Evolutionary conservation across 2,329 filamentous ascomycete species (phyloP).

Genomic region (Coniochaeta sp.): DNA sequence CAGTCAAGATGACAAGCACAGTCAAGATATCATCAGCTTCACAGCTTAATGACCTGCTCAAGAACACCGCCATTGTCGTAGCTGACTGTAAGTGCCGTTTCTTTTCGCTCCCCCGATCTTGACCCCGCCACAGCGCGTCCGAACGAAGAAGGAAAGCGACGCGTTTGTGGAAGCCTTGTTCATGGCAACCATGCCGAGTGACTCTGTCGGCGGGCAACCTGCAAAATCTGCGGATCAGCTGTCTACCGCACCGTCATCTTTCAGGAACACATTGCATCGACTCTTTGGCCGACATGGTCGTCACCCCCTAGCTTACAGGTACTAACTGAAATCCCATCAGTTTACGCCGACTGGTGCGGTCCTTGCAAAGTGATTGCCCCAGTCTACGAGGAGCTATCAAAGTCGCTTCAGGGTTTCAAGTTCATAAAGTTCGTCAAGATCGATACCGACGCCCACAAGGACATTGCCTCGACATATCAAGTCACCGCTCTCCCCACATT

Average conservation of each 20-base stretch:
- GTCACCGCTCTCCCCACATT: conserved; percentile 85
- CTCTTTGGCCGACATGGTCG: background rate
- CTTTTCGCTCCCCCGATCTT: conserved; percentile 14
- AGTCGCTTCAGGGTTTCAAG: conserved; percentile 61
- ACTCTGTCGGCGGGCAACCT: background rate
- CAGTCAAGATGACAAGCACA: conserved; percentile 19
- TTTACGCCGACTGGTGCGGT: conserved; percentile 81
- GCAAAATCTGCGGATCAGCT: background rate
- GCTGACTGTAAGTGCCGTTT: conserved; percentile 67
- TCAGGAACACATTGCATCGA: background rate
- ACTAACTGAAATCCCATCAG: conserved; percentile 35
- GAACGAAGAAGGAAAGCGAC: background rate
- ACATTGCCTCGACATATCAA: conserved; percentile 65
- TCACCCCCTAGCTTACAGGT: conserved; percentile 12
- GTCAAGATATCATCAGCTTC: conserved; percentile 36
- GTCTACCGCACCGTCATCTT: background rate
- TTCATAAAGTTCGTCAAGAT: conserved; percentile 81
- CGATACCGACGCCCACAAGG: conserved; percentile 70
- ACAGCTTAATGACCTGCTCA: conserved; percentile 63
- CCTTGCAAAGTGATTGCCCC: conserved; percentile 82
- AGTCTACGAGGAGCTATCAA: conserved; percentile 70
- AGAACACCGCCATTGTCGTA: conserved; percentile 71
- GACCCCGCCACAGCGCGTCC: conserved; percentile 11
- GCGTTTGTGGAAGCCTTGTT: background rate
- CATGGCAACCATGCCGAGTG: background rate